Evolutionary conservation across 2,329 filamentous ascomycete genomes (phyloP).

Genomic region (Corynespora cassiicola): DNA sequence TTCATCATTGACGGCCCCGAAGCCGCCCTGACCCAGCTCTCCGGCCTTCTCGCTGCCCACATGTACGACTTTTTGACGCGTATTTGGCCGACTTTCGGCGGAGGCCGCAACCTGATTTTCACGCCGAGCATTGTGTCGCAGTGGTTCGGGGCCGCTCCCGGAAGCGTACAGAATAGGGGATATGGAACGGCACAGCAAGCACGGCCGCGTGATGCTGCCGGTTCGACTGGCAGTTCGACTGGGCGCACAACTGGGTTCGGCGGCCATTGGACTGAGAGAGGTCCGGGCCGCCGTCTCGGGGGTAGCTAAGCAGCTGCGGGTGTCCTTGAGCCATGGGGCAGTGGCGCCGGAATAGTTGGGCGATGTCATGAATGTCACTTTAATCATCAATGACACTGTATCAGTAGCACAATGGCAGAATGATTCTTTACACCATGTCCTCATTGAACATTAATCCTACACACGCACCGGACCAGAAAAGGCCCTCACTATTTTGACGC

Average conservation of each 20-base stretch:
- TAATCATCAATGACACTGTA: too few relatives aligned
- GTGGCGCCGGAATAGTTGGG: too few relatives aligned
- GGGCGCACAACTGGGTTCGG: slow-evolving; percentile 35
- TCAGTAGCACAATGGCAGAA: too few relatives aligned
- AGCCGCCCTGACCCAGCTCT: slow-evolving; percentile 68
- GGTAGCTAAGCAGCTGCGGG: slow-evolving; percentile 11
- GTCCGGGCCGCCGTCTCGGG: slow-evolving; percentile 41
- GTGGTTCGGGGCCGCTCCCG: slow-evolving; percentile 63
- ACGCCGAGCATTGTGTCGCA: slow-evolving; percentile 76
- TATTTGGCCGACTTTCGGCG: slow-evolving; percentile 87
- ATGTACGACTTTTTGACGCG: slow-evolving; percentile 88
- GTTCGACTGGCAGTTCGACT: slow-evolving; percentile 18
- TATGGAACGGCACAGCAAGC: slow-evolving; percentile 69
- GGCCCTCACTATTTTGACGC: too few relatives aligned
- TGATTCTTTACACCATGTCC: too few relatives aligned
- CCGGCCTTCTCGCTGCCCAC: slow-evolving; percentile 87
- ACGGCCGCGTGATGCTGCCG: slow-evolving; percentile 10
- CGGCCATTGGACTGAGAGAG: slow-evolving; percentile 28
- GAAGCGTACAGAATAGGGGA: slow-evolving; percentile 53
- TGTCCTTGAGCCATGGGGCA: too few relatives aligned
- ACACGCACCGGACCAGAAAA: too few relatives aligned
- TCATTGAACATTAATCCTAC: too few relatives aligned
- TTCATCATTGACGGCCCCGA: slow-evolving; percentile 70
- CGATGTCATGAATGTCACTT: too few relatives aligned
- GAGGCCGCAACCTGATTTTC: slow-evolving; percentile 76